Percentiles rank a stretch among this genome's conserved stretches.
Evolutionary conservation across 108 stramenopile species (phyloP).

Genomic region (Asterionellopsis glacialis): DNA sequence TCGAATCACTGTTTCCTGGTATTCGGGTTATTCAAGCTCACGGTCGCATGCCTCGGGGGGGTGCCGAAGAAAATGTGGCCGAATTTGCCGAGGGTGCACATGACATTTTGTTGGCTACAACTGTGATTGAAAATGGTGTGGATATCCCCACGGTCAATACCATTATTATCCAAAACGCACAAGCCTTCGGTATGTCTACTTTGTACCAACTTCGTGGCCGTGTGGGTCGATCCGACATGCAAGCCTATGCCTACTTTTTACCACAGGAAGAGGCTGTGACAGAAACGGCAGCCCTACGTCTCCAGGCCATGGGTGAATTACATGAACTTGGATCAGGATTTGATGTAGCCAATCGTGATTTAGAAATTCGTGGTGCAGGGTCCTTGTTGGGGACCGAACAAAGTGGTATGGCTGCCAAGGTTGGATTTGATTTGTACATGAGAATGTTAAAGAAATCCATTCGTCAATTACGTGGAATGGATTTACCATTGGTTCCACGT

Average conservation of each 20-base stretch:
- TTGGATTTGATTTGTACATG: constrained; percentile 96
- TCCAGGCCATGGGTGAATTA: constrained; percentile 84
- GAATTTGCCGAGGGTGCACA: constrained; percentile 81
- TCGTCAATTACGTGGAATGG: constrained; percentile 74
- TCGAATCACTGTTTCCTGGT: constrained; percentile 60
- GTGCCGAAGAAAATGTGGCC: constrained; percentile 75
- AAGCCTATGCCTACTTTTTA: constrained; percentile 89
- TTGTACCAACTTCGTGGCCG: constrained; percentile 94
- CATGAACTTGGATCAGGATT: constrained; percentile 85
- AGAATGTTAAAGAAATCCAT: constrained; percentile 89
- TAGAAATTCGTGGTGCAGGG: constrained; percentile 94
- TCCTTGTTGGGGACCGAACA: constrained; percentile 89
- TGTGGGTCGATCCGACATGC: constrained; percentile 86
- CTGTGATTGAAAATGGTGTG: constrained; percentile 96
- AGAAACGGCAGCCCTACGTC: constrained; percentile 71
- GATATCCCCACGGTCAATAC: constrained; percentile 95
- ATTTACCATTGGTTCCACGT: constrained; percentile 69
- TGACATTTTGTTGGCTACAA: constrained; percentile 92
- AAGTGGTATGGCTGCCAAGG: constrained; percentile 85
- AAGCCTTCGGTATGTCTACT: constrained; percentile 91
- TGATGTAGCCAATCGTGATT: constrained; percentile 90
- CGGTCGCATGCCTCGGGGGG: constrained; percentile 72
- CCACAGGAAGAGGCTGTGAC: constrained; percentile 62
- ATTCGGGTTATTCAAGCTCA: constrained; percentile 82
- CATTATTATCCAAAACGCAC: constrained; percentile 88